Base-by-base conservation (phyloP, 2,329 filamentous ascomycete genomes). In the Mycocentrospora acerina region DNA sequence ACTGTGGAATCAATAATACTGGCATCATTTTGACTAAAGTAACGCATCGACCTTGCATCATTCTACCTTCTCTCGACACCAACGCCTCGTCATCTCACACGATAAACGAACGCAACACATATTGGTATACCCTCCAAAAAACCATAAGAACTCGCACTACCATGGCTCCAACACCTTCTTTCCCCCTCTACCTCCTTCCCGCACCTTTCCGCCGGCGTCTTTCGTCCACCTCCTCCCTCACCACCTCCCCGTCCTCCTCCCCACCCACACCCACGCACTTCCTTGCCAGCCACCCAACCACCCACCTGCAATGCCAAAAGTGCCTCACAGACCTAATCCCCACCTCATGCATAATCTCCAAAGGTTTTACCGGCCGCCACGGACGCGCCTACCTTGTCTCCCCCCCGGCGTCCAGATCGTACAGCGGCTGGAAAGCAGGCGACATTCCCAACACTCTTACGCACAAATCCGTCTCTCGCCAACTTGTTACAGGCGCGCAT, bases 361-460 rank as follows among this genome's bases (percentile, higher is more conserved):
- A 83, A 67, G 80, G 80, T 37, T 84, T 84, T 64, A 83, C 78
- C 16, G 81, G 81, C 46, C 77, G 80, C 13, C 77, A 83, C 59
- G 81, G 81, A 5, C 78, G 80, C 40, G 81, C 81, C 28, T 83
- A 82, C 61, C 77, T 84, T 40, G 79, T 84, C 22, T 70, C 76
- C 72, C 77, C 2, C 62, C 66, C 1, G 5, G 52, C 66, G 6
- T 55, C 63, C 16, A 47, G 1, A 10, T 35, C 29, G 63, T 9
- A 45, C 4, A 13, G 29, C 28, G 34, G 51, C 27, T 51, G 44
- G 33, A 51, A 32, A 34, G 49, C 24, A 29, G 66, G 29, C 51
- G 63, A 59, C n/a, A 68, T 84, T 2, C 79, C 79, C 2, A 84
- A 84, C 51, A 83, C 78, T 0, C 66, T 73, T 44, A 74, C 75